Evolutionary conservation across 306 rosid species (phyloP), one percentile per base, ranked within the genome.

Genomic region (Alnus glutinosa): DNA sequence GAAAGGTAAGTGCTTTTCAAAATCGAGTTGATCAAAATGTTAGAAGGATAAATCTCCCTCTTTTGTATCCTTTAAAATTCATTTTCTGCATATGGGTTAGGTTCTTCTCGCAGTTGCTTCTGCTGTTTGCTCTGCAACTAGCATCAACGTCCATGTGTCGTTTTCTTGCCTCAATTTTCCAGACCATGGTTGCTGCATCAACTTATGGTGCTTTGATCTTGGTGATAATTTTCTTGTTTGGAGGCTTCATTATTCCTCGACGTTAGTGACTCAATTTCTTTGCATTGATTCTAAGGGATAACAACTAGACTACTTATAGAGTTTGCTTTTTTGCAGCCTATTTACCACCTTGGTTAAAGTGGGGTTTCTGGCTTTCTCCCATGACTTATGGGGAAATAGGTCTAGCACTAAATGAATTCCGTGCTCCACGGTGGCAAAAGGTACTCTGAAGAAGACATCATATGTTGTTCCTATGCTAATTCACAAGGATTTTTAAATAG

Each of bases 291-390:
- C 28, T 37, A 63, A 54, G 50, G 73, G 73, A 58, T 70, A 28
- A 50, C 72, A 44, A 66, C 23, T 58, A 61, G 52, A 84, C 71
- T 72, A 15, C 68, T 78, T 30, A 78, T 80, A 55, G 55, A 70
- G 8, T 81, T 86, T 71, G 37, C 61, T 74, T 83, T 61, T 39
- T 52, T 87, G 83, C 89, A 89, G 92, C 92, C 55, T 83, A 89
- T 71, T 78, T 89, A 37, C 92, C 90, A 59, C 71, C 55, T 59
- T 89, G 92, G 92, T 79, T 87, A 81, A 83, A 88, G 76, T 87
- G 89, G 90, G 90, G 85, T 1, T 89, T 87, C 76, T 89, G 92
- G 92, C 77, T 89, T 77, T 87, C 92, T 68, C 92, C 92, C 37
- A 79, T 87, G 88, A 57, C 86, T 57, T 89, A 89, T 83, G 92